Evolutionary conservation across 768 basidiomycete species (phyloP).

Genomic region (Russula emetica): DNA sequence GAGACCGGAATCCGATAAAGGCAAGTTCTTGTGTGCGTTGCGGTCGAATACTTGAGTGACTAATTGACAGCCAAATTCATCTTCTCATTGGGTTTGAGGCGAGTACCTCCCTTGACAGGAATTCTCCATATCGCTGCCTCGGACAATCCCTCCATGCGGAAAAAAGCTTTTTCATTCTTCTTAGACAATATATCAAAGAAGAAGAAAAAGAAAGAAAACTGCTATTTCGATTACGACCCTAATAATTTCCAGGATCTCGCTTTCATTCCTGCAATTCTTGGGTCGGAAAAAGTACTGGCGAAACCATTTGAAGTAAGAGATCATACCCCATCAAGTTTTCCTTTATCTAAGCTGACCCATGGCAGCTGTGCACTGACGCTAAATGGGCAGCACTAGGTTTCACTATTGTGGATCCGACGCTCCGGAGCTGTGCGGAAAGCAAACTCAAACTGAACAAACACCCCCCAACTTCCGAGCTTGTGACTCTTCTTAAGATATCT

Average conservation of each 20-base stretch:
- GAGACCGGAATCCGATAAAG: conserved; percentile 81
- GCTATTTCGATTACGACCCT: conserved; percentile 57
- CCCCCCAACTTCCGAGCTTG: conserved; percentile 58
- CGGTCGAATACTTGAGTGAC: background rate
- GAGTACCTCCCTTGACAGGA: conserved; percentile 61
- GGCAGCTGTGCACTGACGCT: conserved; percentile 63
- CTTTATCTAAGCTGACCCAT: background rate
- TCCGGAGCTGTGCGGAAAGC: conserved; percentile 47
- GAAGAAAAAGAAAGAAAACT: no score
- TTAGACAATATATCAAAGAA: conserved; percentile 62
- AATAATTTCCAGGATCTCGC: conserved; percentile 51
- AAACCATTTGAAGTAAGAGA: conserved; percentile 58
- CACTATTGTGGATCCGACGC: conserved; percentile 51
- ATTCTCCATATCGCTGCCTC: conserved; percentile 68
- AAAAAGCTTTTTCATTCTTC: conserved; percentile 73
- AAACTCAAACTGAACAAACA: conserved; percentile 70
- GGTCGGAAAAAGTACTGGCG: conserved; percentile 49
- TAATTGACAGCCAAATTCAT: conserved; percentile 65
- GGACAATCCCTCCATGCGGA: conserved; percentile 46
- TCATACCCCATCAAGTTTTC: background rate
- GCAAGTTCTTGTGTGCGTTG: conserved; percentile 37
- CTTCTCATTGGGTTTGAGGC: conserved; percentile 62
- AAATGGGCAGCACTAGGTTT: conserved; percentile 76
- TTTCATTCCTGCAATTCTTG: conserved; percentile 73
- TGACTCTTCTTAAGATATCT: conserved; percentile 53